These are phyloP conservation scores for Paratinospora sagittata DNA, from an alignment of 164 flowering plant species.

Conservation along the genomic window DNA sequence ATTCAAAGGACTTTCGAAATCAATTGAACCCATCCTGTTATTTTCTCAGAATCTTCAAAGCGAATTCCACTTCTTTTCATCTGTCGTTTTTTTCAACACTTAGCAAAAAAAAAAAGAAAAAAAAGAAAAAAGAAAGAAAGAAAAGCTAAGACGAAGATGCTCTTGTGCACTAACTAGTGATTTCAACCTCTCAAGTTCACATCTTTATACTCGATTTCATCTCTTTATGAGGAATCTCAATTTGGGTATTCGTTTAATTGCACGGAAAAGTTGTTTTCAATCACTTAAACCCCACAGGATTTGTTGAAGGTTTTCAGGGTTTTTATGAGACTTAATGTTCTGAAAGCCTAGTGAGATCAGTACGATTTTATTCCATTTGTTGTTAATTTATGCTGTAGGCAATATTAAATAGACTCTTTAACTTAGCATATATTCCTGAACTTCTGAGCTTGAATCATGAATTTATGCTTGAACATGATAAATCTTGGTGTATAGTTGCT, in stretches of 20 bases:
- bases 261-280: conserved; percentile 11
- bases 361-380: neutral
- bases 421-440: conserved; percentile 20
- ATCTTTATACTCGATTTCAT: conserved; percentile 20
- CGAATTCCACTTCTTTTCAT: neutral
- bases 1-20: neutral
- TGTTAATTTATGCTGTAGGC: conserved; percentile 15
- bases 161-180: neutral
- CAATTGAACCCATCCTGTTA: neutral
- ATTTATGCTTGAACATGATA: neutral
- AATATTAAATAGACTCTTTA: conserved; percentile 5
- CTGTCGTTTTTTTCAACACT: conserved; percentile 8
- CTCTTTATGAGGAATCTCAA: conserved; percentile 16
- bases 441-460: neutral
- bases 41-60: conserved; percentile 1
- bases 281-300: neutral
- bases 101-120: neutral
- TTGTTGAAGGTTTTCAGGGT: conserved; percentile 1
- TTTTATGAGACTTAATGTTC: neutral
- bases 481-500: neutral
- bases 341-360: conserved; percentile 1
- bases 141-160: conserved; percentile 13
- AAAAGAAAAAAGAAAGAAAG: too few species aligned
- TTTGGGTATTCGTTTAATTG: conserved; percentile 24
- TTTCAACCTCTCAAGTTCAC: conserved; percentile 8